Percentiles rank a stretch among this genome's conserved stretches.
phyloP scores from a whole-genome alignment of 345 rosid genomes.

The Linum lewisii region DNA sequence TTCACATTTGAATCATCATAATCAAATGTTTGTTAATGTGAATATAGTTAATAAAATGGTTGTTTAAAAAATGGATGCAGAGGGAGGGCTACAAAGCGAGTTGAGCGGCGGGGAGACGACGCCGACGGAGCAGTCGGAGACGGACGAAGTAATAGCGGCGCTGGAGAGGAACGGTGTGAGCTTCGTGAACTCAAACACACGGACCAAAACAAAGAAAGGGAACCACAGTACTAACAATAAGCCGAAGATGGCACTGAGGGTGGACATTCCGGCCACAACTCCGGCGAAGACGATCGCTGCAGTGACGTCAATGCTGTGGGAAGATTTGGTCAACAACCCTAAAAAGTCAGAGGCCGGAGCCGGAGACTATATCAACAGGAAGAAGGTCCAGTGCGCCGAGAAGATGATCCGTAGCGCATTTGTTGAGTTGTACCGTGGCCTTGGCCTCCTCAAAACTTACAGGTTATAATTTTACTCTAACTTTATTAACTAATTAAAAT shows the following conservation, averaged over 20 bases:
- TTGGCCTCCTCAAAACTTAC: slow-evolving; percentile 63
- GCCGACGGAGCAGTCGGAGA: slow-evolving; percentile 22
- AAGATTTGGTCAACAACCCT: slow-evolving; percentile 77
- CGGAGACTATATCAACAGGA: slow-evolving; percentile 47
- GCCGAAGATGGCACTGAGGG: slow-evolving; percentile 63
- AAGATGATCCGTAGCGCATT: slow-evolving; percentile 81
- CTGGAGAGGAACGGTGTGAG: slow-evolving; percentile 67
- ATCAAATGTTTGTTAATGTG: too few species aligned
- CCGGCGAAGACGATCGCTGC: slow-evolving; percentile 55
- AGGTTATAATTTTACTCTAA: slow-evolving; percentile 34
- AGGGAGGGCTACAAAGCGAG: slow-evolving; percentile 19
- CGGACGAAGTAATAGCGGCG: slow-evolving; percentile 60
- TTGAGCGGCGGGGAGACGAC: slow-evolving; percentile 20
- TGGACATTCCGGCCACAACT: slow-evolving; percentile 60
- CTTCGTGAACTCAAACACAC: slow-evolving; percentile 54
- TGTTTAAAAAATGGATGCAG: slow-evolving; percentile 25
- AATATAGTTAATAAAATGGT: too few species aligned
- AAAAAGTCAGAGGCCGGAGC: slow-evolving; percentile 41
- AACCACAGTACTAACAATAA: slow-evolving; percentile 14
- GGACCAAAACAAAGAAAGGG: slow-evolving; percentile 58
- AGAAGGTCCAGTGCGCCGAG: slow-evolving; percentile 79
- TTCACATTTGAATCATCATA: too few species aligned
- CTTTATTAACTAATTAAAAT: too few species aligned
- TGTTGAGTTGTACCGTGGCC: slow-evolving; percentile 81
- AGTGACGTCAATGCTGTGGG: slow-evolving; percentile 65